These are phyloP conservation scores for Pythium diclinum DNA, from an alignment of 352 stramenopile genomes.

Conservation along the genomic window DNA sequence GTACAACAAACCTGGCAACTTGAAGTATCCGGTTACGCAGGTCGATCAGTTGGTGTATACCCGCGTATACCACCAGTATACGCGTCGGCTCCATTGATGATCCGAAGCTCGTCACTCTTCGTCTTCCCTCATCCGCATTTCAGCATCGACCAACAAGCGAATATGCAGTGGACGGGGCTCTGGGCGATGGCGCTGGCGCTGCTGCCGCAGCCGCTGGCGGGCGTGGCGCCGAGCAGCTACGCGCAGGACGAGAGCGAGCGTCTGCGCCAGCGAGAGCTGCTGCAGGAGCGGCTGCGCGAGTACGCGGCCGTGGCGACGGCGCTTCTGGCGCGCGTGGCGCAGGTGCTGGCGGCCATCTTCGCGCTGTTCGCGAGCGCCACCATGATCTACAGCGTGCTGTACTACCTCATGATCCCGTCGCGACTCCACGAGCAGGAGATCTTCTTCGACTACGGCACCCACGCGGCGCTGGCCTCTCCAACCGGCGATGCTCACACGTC, in stretches of 20 bases:
- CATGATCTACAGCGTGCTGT: conserved; percentile 64
- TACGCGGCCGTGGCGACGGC: conserved; percentile 36
- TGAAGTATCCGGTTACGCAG: not conserved
- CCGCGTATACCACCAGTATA: conserved; percentile 7
- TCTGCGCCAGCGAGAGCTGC: conserved; percentile 42
- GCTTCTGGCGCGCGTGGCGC: conserved; percentile 35
- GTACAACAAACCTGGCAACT: too few species aligned
- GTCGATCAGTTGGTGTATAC: not conserved
- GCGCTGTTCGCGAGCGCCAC: conserved; percentile 55
- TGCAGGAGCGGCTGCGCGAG: conserved; percentile 26
- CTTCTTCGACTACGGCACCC: conserved; percentile 72
- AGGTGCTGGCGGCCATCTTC: conserved; percentile 32
- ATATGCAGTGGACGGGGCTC: conserved; percentile 34
- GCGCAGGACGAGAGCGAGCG: conserved; percentile 44
- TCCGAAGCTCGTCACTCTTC: conserved; percentile 12
- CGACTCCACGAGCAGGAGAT: conserved; percentile 74
- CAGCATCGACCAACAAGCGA: not conserved
- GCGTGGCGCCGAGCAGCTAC: conserved; percentile 17
- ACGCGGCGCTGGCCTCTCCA: conserved; percentile 32
- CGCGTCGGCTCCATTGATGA: not conserved
- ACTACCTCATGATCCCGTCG: conserved; percentile 77
- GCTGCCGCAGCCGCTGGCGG: conserved; percentile 42
- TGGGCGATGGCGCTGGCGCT: conserved; percentile 55
- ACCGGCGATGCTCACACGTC: not conserved
- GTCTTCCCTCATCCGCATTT: not conserved